Conservation (phyloP, 2,329 filamentous ascomycete genomes). For the Ambrosiella beaveri region DNA sequence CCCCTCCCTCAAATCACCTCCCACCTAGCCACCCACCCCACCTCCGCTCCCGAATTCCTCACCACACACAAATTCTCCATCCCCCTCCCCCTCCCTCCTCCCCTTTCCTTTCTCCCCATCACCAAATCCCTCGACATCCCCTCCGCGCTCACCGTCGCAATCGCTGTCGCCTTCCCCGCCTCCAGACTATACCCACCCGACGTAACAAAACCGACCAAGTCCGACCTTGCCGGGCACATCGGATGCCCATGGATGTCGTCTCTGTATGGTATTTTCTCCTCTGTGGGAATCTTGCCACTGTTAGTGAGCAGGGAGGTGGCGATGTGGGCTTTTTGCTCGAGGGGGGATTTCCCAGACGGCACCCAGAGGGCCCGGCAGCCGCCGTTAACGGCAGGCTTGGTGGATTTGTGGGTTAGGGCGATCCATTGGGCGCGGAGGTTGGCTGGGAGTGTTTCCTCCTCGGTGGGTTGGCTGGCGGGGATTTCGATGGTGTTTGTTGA, state of each 20-base stretch:
- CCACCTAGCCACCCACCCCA: slow-evolving; percentile 70
- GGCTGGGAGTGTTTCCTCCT: slow-evolving; percentile 22
- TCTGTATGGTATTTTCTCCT: slow-evolving; percentile 20
- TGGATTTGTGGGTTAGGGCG: slow-evolving; percentile 22
- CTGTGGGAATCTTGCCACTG: background rate
- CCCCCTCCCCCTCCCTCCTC: slow-evolving; percentile 20
- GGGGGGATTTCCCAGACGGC: slow-evolving; percentile 14
- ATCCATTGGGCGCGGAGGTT: slow-evolving; percentile 57
- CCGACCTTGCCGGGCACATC: slow-evolving; percentile 52
- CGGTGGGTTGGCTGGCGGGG: slow-evolving; percentile 26
- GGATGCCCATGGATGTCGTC: slow-evolving; percentile 34
- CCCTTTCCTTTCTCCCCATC: slow-evolving; percentile 10
- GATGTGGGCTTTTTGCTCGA: slow-evolving; percentile 26
- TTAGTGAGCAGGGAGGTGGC: slow-evolving; percentile 30
- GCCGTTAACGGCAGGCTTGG: slow-evolving; percentile 14
- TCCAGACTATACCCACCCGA: slow-evolving; percentile 68
- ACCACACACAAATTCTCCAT: slow-evolving; percentile 54
- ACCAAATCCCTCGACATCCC: slow-evolving; percentile 1
- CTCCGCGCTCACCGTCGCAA: slow-evolving; percentile 43
- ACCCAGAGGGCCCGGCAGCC: slow-evolving; percentile 15
- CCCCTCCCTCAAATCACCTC: slow-evolving; percentile 28
- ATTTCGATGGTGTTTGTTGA: slow-evolving; percentile 22
- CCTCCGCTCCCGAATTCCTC: slow-evolving; percentile 57
- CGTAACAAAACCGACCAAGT: slow-evolving; percentile 82
- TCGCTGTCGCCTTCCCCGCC: slow-evolving; percentile 55